Evolutionary conservation across 1,284 basidiomycete species (phyloP).

Genomic region (Xanthoconium separans): DNA sequence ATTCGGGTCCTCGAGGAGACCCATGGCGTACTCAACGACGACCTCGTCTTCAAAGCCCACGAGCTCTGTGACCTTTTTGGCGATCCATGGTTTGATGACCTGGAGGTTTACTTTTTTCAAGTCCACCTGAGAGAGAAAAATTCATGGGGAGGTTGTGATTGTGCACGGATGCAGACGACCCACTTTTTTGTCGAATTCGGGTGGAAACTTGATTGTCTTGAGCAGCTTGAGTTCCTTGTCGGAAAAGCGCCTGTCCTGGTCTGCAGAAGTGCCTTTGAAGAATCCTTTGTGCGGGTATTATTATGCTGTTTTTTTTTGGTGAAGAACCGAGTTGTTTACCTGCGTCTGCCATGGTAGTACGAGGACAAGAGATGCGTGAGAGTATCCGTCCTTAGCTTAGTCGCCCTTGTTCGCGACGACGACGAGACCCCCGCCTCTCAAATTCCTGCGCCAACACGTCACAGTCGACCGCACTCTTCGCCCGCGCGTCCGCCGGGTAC

Average conservation of each 20-base stretch:
- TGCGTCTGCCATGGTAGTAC: slow-evolving; percentile 52
- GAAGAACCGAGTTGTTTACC: slow-evolving; percentile 37
- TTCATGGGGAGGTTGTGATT: not conserved
- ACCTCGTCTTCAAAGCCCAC: slow-evolving; percentile 97
- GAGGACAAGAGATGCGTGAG: slow-evolving; percentile 15
- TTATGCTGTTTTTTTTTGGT: not conserved
- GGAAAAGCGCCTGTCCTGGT: slow-evolving; percentile 87
- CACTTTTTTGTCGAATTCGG: slow-evolving; percentile 88
- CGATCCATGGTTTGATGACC: slow-evolving; percentile 92
- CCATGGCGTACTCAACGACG: slow-evolving; percentile 94
- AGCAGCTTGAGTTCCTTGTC: slow-evolving; percentile 93
- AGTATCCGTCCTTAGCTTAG: slow-evolving; percentile 21
- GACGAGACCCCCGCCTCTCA: too few relatives aligned
- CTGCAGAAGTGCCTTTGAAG: slow-evolving; percentile 84
- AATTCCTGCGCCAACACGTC: slow-evolving; percentile 30
- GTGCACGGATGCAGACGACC: slow-evolving; percentile 2
- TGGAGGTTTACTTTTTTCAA: slow-evolving; percentile 91
- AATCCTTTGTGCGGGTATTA: slow-evolving; percentile 52
- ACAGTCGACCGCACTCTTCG: slow-evolving; percentile 30
- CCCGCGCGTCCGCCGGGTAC: slow-evolving; percentile 33
- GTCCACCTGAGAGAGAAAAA: slow-evolving; percentile 58
- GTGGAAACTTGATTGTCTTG: slow-evolving; percentile 87
- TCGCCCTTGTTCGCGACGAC: slow-evolving; percentile 33
- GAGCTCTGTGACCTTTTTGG: slow-evolving; percentile 86
- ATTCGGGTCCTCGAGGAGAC: slow-evolving; percentile 83